Evolutionary conservation across 164 flowering plant genomes (phyloP), one percentile per base, ranked within the genome.

Genomic region (Aristolochia contorta): DNA sequence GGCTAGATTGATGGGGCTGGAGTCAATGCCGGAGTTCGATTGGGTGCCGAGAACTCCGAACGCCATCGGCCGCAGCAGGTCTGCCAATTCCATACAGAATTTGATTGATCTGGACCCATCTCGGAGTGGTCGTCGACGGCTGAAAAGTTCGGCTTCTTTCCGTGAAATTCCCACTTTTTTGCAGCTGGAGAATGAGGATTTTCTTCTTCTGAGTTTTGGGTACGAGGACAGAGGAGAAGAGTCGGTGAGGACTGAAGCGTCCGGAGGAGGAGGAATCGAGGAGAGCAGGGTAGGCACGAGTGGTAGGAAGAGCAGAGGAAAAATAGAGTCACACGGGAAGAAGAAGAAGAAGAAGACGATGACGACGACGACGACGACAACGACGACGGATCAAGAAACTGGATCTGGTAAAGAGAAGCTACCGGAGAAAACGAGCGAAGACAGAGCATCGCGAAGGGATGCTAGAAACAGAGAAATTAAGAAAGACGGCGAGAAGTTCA

Each of bases 1-100:
- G 24, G 89, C 87, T 2, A 75, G 81, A 71, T 73, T 86, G 13
- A 84, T 86, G 93, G 89, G 93, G 8, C 74, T 86, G 65, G 89
- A 84, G 3, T 70, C 79, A 0, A 56, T 80, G 67, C 84, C 92
- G 1, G 62, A 64, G 1, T 47, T 33, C 24, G 57, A 20, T n/a
- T 20, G 48, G 25, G 46, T 41, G 19, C 20, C 64, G 23, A 56
- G 18, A 14, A 52, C 32, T 19, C 65, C 57, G 5, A 63, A 43
- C 66, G 70, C 80, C 13, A 52, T 79, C 37, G 12, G 73, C 0
- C 63, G 96, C 25, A 82, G 91, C 71, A 75, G 78, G 69, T 87
- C 95, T 2, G 78, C 76, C 21, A 84, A 80, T 67, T 85, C 80
- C 20, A 67, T 75, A 25, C 80, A 79, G 30, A 79, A 64, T 63